Conservation (phyloP, 2,329 filamentous ascomycete species). For the Nothopassalora personata region DNA sequence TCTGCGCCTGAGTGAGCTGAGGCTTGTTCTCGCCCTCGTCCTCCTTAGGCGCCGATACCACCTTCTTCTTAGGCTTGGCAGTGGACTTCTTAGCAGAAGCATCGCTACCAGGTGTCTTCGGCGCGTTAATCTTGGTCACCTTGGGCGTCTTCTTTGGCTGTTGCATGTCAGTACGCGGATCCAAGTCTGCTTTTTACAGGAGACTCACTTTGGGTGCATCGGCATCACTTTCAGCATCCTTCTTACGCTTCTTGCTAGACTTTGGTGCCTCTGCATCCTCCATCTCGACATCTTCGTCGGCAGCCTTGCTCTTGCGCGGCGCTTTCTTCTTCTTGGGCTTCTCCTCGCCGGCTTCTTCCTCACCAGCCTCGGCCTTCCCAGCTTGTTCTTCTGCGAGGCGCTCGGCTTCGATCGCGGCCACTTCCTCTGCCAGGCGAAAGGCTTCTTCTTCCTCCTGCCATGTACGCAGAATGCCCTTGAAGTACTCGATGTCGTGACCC, state of each 20-base stretch:
- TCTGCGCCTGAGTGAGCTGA: slow-evolving; percentile 51
- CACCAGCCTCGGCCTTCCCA: slow-evolving; percentile 40
- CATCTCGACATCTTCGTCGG: slow-evolving; percentile 48
- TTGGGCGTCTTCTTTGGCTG: slow-evolving; percentile 49
- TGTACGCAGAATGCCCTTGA: slow-evolving; percentile 68
- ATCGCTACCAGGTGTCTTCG: slow-evolving; percentile 37
- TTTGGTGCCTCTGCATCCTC: slow-evolving; percentile 58
- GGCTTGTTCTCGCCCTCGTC: slow-evolving; percentile 55
- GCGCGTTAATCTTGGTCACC: slow-evolving; percentile 43
- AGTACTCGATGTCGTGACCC: slow-evolving; percentile 70
- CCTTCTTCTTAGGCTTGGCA: slow-evolving; percentile 57
- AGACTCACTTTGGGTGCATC: slow-evolving; percentile 59
- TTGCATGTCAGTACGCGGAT: slow-evolving; percentile 24
- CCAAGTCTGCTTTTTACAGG: neutral
- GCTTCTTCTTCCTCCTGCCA: slow-evolving; percentile 51
- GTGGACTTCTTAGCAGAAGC: slow-evolving; percentile 33
- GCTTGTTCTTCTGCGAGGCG: slow-evolving; percentile 35
- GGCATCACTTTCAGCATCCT: slow-evolving; percentile 58
- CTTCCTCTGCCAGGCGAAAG: slow-evolving; percentile 30
- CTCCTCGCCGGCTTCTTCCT: slow-evolving; percentile 50
- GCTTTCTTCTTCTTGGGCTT: slow-evolving; percentile 39
- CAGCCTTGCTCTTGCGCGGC: slow-evolving; percentile 31
- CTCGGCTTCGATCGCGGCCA: slow-evolving; percentile 37
- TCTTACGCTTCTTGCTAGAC: slow-evolving; percentile 74
- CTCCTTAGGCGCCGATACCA: slow-evolving; percentile 47